Conservation (phyloP, 768 basidiomycete species). For the Termitomyces sp. region DNA sequence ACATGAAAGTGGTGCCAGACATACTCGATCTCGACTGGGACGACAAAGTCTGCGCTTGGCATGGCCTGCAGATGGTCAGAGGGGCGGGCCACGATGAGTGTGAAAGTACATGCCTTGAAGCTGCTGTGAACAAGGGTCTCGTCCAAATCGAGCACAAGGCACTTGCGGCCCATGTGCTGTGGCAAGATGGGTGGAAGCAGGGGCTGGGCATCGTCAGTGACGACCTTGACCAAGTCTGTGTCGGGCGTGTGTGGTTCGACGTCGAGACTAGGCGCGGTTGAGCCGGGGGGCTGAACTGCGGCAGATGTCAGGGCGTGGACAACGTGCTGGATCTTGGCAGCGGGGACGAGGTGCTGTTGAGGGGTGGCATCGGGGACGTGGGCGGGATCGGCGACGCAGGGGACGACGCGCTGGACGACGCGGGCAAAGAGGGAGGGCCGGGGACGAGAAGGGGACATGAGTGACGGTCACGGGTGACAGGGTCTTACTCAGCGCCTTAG, state of each 20-base stretch:
- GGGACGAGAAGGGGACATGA: background rate
- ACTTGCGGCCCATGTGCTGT: slow-evolving; percentile 87
- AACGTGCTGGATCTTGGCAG: background rate
- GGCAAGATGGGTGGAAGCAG: slow-evolving; percentile 78
- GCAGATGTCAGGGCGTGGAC: slow-evolving; percentile 72
- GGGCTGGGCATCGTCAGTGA: slow-evolving; percentile 69
- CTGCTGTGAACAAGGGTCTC: slow-evolving; percentile 98
- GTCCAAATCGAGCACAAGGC: slow-evolving; percentile 93
- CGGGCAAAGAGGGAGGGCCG: slow-evolving; percentile 25
- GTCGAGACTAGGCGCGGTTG: slow-evolving; percentile 44
- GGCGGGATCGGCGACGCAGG: slow-evolving; percentile 21
- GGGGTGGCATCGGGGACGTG: background rate
- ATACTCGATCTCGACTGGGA: slow-evolving; percentile 98
- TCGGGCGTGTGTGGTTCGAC: slow-evolving; percentile 22
- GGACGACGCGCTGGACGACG: slow-evolving; percentile 30
- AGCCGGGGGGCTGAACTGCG: slow-evolving; percentile 87
- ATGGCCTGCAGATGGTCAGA: slow-evolving; percentile 58
- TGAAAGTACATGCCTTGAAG: slow-evolving; percentile 71
- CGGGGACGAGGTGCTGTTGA: no score
- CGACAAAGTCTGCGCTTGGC: slow-evolving; percentile 91
- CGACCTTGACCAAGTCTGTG: slow-evolving; percentile 56
- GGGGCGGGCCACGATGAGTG: background rate
- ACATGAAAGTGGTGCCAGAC: slow-evolving; percentile 99
- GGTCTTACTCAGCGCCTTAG: slow-evolving; percentile 43
- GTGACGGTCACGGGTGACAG: background rate